Evolutionary conservation across 208 protist species (phyloP).

Genomic region (Trypanosoma platydactyli): DNA sequence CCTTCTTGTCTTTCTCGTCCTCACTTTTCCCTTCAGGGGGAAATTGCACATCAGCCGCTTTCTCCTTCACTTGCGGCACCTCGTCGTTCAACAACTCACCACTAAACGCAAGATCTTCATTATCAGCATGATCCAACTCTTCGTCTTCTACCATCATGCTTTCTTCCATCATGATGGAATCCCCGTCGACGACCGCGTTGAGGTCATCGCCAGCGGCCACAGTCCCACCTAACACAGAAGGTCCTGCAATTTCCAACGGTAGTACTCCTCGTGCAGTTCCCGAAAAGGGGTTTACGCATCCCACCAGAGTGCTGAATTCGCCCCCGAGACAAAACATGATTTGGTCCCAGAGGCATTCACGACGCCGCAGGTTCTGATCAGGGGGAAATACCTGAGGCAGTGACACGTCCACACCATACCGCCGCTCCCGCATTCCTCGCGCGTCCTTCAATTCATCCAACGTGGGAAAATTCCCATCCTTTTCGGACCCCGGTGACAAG

Average conservation of each 20-base stretch:
- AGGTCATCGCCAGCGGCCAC: background rate
- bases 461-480: slow-evolving; percentile 63
- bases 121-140: slow-evolving; percentile 13
- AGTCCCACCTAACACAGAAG: slow-evolving; percentile 19
- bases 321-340: slow-evolving; percentile 82
- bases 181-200: background rate
- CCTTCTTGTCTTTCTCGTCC: too few species aligned
- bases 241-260: slow-evolving; percentile 27
- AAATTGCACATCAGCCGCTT: background rate
- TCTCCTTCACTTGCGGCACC: background rate
- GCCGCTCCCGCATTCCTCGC: slow-evolving; percentile 40
- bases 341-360: slow-evolving; percentile 86
- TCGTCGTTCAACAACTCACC: background rate
- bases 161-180: slow-evolving; percentile 17
- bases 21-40: too few species aligned
- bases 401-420: slow-evolving; percentile 64
- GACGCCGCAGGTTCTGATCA: slow-evolving; percentile 65
- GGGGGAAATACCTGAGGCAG: slow-evolving; percentile 76
- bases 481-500: slow-evolving; percentile 25
- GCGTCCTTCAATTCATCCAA: slow-evolving; percentile 51
- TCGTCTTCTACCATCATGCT: slow-evolving; percentile 15
- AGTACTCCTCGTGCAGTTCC: slow-evolving; percentile 36
- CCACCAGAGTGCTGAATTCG: slow-evolving; percentile 70
- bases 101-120: background rate
- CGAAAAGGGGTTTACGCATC: slow-evolving; percentile 78